Base-by-base conservation (phyloP, 2,329 filamentous ascomycete genomes). In the Leptographium procerum region DNA sequence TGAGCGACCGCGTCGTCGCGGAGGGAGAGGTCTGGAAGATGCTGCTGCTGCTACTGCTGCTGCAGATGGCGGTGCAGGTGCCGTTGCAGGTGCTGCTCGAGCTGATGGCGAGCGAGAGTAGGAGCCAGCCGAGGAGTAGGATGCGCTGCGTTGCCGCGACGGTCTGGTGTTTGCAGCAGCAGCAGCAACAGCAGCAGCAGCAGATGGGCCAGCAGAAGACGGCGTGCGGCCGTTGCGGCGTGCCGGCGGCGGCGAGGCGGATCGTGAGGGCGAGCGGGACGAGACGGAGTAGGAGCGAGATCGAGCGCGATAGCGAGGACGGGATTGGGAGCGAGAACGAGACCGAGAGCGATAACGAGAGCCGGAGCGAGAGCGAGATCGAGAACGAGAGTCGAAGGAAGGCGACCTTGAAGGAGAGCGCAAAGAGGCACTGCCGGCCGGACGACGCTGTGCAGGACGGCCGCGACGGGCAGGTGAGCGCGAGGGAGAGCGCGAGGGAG, bases 401-500 rank as follows among this genome's bases (percentile, higher is more conserved):
- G 67, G 67, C 29, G 65, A 65, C 6, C 56, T 31, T n/a, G 61
- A 59, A 62, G 52, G 65, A 22, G 59, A 65, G 13, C 50, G 62
- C 6, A 65, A 63, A 5, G 53, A 60, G 7, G 64, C 36, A 14
- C 36, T 13, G 40, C 14, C 47, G 26, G 47, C 31, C 71, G 71
- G 69, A 1, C 77, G 76, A 16, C 69, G 56, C 3, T 57, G 57
- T 2, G 19, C 40, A 2, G 55, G 33, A 4, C 55, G 53, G 9
- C n/a, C n/a, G 14, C 55, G 43, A 22, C 31, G 19, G 1, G 16
- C 55, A 3, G 10, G 52, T 28, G 74, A 74, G 26, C 70, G 70
- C 22, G 47, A 40, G 13, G 73, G 75, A 19, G 67, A 63, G 59
- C 62, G 58, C 40, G 66, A 65, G 48, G 62, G 65, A 40, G 65